A percentile compares a stretch with the other conserved stretches of the same genome.
These are phyloP conservation scores for Curvularia eragrostidis DNA, from an alignment of 2,329 filamentous ascomycete species.

Conservation along the genomic window DNA sequence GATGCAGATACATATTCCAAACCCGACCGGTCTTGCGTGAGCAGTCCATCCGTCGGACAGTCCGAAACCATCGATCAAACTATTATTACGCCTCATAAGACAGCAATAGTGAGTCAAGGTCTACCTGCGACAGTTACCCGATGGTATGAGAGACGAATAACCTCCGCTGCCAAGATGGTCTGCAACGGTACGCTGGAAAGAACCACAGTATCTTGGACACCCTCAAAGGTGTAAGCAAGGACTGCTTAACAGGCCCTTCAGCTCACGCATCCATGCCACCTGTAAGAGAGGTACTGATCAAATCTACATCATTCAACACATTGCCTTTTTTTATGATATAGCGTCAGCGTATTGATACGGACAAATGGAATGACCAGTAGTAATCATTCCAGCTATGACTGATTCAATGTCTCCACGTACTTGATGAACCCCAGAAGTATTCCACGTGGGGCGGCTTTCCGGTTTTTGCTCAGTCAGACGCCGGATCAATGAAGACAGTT, in stretches of 20 bases:
- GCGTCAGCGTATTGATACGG: background rate
- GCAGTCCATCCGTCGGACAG: no score
- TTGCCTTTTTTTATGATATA: background rate
- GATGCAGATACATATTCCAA: background rate
- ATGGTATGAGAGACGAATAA: background rate
- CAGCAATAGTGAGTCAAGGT: background rate
- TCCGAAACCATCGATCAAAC: background rate
- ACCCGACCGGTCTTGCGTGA: background rate
- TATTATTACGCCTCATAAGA: background rate
- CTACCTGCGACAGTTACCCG: background rate
- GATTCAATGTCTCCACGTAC: background rate
- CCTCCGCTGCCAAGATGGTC: background rate
- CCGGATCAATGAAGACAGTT: no score
- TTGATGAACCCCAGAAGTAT: no score
- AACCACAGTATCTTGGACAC: background rate
- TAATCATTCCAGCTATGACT: background rate
- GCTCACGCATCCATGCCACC: background rate
- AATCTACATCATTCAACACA: background rate
- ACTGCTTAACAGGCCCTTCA: background rate
- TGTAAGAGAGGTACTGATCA: background rate
- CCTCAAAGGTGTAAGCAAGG: background rate
- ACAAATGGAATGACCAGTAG: background rate
- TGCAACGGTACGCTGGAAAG: background rate
- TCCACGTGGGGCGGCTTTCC: no score
- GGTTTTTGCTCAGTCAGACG: no score